Base-by-base conservation (phyloP, 2,329 filamentous ascomycete species). In the Curvularia hawaiiensis region DNA sequence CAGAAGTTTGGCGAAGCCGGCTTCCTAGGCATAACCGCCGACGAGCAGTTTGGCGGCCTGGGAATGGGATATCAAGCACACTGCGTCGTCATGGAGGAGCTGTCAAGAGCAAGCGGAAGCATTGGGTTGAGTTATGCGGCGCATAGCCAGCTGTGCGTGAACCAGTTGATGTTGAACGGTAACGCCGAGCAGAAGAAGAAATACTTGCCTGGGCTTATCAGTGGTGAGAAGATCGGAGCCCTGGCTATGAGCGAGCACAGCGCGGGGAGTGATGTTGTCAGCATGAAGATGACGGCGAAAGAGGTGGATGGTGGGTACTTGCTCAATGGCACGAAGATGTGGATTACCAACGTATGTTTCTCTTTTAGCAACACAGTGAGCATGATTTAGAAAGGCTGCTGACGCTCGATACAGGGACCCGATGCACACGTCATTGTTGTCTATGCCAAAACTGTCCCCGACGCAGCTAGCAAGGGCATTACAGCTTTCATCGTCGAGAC, bases 21-120 rank as follows among this genome's bases (percentile, higher is more conserved):
- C 72, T 90, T 98, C 67, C 84, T 98, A 28, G 95, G 95, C 58
- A 91, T 97, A 69, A 98, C 95, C 9, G 95, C 92, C 18, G 91
- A 97, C 70, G 92, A 97, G 78, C 89, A 92, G 54, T 92, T 95
- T 51, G 95, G 95, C 38, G 95, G 94, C 2, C 78, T 98, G 45
- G 91, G 84, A 1, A 89, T 98, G 87, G 95, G 95, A 11, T 99
- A 98, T 78, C 94, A 98, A 80, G 94, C 95, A 44, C 95, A 99
- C 79, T 96, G 92, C 73, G 82, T 97, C 7, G 92, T 97, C 45
- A 90, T 98, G 87, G 95, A 99, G 79, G 95, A 98, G 81, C 83
- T 99, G 41, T 95, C 90, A 55, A 85, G 94, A 57, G 94, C 94
- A 3, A 94, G 90, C 51, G 93, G 84, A 77, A 90, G 88, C 61